Conservation (phyloP, 805 yeast genomes). For the Suhomyces canberraensis region DNA sequence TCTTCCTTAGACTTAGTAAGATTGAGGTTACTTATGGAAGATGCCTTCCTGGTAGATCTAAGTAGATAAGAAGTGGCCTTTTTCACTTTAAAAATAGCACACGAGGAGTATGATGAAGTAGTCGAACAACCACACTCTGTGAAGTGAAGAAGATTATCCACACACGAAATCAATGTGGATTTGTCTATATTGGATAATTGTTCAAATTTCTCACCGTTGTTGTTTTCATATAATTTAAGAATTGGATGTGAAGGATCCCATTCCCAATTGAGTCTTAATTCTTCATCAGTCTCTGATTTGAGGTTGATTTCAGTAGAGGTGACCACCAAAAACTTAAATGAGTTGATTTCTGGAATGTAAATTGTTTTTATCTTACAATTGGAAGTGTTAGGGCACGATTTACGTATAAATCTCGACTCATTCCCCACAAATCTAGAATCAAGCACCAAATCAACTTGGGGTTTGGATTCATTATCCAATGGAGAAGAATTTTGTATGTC, state of each 20-base stretch:
- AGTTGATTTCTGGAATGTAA: conserved; percentile 35
- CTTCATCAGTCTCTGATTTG: conserved; percentile 46
- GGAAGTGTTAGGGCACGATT: conserved; percentile 61
- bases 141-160: conserved; percentile 59
- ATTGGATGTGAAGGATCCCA: conserved; percentile 86
- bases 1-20: conserved; percentile 38
- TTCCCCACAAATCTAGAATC: conserved; percentile 84
- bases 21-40: conserved; percentile 36
- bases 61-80: conserved; percentile 58
- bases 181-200: conserved; percentile 52
- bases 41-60: conserved; percentile 54
- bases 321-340: conserved; percentile 50
- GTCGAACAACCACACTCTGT: conserved; percentile 62
- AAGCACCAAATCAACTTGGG: conserved; percentile 58
- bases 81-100: conserved; percentile 58
- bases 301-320: conserved; percentile 52
- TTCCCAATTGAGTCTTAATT: conserved; percentile 79
- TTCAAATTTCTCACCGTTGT: conserved; percentile 42
- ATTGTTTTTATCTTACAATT: conserved; percentile 64
- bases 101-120: conserved; percentile 41
- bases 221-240: conserved; percentile 40
- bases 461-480: conserved; percentile 14
- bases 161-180: conserved; percentile 53
- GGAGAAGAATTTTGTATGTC: too few relatives aligned
- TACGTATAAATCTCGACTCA: conserved; percentile 67